Conservation (phyloP, 164 flowering plant species). For the Nymphaea thermarum region DNA sequence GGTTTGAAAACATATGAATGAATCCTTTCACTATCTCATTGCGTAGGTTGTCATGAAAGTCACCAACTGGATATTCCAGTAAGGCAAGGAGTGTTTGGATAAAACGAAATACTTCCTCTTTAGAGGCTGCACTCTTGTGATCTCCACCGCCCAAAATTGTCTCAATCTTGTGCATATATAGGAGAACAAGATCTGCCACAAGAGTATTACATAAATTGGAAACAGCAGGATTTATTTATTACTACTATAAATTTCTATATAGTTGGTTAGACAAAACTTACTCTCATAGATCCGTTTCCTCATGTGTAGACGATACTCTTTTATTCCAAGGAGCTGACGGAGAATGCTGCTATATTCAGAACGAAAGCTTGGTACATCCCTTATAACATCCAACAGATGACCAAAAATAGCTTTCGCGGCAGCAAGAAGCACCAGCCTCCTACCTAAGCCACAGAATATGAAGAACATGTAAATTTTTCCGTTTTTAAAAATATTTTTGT, state of each 20-base stretch:
- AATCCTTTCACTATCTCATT: conserved; percentile 55
- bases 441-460: conserved; percentile 26
- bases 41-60: conserved; percentile 52
- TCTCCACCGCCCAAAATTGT: conserved; percentile 28
- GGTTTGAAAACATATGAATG: conserved; percentile 37
- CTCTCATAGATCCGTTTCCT: conserved; percentile 57
- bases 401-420: conserved; percentile 54
- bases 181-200: conserved; percentile 47
- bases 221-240: too few species aligned
- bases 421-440: conserved; percentile 31
- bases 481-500: too few species aligned
- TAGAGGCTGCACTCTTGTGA: conserved; percentile 26
- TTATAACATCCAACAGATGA: conserved; percentile 67
- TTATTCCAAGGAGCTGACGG: conserved; percentile 54
- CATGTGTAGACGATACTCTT: conserved; percentile 66
- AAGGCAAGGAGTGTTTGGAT: conserved; percentile 72
- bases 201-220: neutral
- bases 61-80: conserved; percentile 91
- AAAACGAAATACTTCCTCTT: conserved; percentile 64
- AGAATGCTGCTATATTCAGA: conserved; percentile 75
- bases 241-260: too few species aligned
- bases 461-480: too few species aligned
- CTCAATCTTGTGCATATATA: conserved; percentile 56
- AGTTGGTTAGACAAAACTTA: conserved; percentile 24
- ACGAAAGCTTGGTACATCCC: conserved; percentile 67